Evolutionary conservation across 768 basidiomycete genomes (phyloP).

Genomic region (Favolaschia claudopus): DNA sequence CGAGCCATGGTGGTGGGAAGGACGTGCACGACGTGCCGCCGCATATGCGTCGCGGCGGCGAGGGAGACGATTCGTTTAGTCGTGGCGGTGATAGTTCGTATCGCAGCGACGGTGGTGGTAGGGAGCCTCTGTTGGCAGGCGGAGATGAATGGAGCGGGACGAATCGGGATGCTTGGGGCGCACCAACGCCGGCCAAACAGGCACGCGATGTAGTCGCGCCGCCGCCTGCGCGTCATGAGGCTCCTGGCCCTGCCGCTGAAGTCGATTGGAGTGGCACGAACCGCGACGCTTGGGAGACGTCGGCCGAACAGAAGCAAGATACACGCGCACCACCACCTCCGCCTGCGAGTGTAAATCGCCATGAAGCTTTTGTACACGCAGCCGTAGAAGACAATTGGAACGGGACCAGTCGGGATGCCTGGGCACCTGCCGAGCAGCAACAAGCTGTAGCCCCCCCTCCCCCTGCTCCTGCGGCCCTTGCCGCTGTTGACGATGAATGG

Average conservation of each 20-base stretch:
- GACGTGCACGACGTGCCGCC: constrained; percentile 14
- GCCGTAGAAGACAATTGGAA: no score
- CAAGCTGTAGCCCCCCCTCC: no score
- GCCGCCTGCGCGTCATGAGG: neutral
- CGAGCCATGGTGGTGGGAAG: neutral
- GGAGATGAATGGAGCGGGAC: constrained; percentile 4
- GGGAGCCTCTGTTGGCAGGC: neutral
- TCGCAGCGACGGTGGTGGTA: neutral
- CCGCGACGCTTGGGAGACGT: constrained; percentile 15
- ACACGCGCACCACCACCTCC: neutral
- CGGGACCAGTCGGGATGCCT: no score
- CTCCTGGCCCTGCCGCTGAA: neutral
- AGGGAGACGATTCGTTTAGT: constrained; percentile 14
- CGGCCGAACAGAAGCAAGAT: neutral
- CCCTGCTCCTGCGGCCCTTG: no score
- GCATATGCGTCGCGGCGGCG: constrained; percentile 13
- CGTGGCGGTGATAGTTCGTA: constrained; percentile 16
- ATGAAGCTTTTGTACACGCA: neutral
- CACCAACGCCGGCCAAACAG: neutral
- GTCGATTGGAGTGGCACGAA: constrained; percentile 5
- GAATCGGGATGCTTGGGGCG: constrained; percentile 6
- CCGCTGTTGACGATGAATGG: no score
- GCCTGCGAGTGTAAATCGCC: neutral
- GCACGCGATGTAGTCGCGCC: neutral
- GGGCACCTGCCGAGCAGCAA: no score